phyloP scores from a whole-genome alignment of 257 asterid genomes.

The Salvia splendens region DNA sequence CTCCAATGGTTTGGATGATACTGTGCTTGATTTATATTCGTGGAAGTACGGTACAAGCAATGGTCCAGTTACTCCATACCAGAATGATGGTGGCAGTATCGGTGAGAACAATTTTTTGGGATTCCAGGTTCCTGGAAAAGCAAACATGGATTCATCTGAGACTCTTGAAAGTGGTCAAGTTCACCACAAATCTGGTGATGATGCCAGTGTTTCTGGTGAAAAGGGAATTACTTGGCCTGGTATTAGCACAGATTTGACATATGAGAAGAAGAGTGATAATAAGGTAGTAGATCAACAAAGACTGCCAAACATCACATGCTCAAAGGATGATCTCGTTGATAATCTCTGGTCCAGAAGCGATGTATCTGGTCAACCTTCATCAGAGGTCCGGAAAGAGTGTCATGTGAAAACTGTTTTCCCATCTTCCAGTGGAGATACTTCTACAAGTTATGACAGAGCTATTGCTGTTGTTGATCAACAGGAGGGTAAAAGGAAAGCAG shows the following conservation, averaged over 20 bases:
- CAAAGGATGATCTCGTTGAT: slow-evolving; percentile 48
- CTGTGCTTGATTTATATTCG: slow-evolving; percentile 63
- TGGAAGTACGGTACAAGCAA: slow-evolving; percentile 54
- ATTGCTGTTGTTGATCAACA: slow-evolving; percentile 45
- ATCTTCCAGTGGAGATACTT: slow-evolving; percentile 54
- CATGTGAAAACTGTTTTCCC: slow-evolving; percentile 72
- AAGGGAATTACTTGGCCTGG: slow-evolving; percentile 59
- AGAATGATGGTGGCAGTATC: slow-evolving; percentile 45
- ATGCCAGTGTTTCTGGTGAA: slow-evolving; percentile 48
- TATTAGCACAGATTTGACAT: slow-evolving; percentile 39
- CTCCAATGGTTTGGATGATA: slow-evolving; percentile 61
- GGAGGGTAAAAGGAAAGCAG: slow-evolving; percentile 64
- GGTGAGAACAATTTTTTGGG: slow-evolving; percentile 48
- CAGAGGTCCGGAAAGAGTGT: slow-evolving; percentile 65
- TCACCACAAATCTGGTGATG: slow-evolving; percentile 47
- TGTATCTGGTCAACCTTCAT: slow-evolving; percentile 45
- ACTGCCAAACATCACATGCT: slow-evolving; percentile 40
- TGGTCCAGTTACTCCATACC: slow-evolving; percentile 47
- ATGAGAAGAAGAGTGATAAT: slow-evolving; percentile 51
- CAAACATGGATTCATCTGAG: slow-evolving; percentile 45
- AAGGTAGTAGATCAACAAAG: slow-evolving; percentile 55
- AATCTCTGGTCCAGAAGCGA: slow-evolving; percentile 58
- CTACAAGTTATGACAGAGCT: slow-evolving; percentile 58
- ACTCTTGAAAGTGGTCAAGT: slow-evolving; percentile 44
- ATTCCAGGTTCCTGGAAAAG: slow-evolving; percentile 57